A percentile compares a stretch with the other conserved stretches of the same genome.
These are phyloP conservation scores for Pyrenophora graminea DNA, from an alignment of 2,329 filamentous ascomycete genomes.

Conservation along the genomic window DNA sequence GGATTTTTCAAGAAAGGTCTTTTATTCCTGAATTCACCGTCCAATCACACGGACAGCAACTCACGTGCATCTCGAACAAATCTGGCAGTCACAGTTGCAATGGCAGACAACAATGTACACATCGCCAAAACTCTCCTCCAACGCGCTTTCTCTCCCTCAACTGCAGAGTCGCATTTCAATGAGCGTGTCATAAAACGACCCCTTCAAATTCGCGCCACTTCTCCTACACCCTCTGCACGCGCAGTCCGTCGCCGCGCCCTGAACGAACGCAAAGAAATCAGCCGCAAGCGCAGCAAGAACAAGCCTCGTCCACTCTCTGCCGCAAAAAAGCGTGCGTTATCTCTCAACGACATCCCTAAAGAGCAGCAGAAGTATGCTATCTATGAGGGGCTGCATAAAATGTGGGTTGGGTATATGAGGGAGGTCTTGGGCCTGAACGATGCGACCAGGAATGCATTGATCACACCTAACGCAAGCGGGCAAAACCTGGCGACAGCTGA, in stretches of 20 bases:
- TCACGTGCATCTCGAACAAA: no score
- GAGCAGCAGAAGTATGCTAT: constrained; percentile 71
- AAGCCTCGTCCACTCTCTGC: constrained; percentile 75
- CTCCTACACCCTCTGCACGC: constrained; percentile 60
- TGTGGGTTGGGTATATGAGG: constrained; percentile 86
- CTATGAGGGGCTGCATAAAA: constrained; percentile 73
- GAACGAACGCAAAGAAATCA: constrained; percentile 44
- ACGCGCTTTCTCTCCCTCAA: constrained; percentile 77
- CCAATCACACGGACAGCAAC: no score
- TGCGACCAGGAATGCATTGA: constrained; percentile 47
- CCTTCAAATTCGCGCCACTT: constrained; percentile 76
- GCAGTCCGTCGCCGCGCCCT: constrained; percentile 58
- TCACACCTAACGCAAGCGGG: constrained; percentile 64
- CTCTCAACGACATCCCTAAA: constrained; percentile 74
- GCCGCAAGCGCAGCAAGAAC: constrained; percentile 45
- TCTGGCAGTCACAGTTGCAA: constrained; percentile 3
- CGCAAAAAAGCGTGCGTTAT: constrained; percentile 72
- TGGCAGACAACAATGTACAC: constrained; percentile 24
- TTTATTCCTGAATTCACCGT: no score
- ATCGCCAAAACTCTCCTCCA: constrained; percentile 64
- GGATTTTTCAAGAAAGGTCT: no score
- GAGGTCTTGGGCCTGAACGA: constrained; percentile 71
- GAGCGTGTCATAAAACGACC: constrained; percentile 84
- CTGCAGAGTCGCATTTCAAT: constrained; percentile 71
- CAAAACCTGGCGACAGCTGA: constrained; percentile 82